Evolutionary conservation across 2,329 filamentous ascomycete species (phyloP), one percentile per base, ranked within the genome.

Genomic region (Xylariaceae sp.): DNA sequence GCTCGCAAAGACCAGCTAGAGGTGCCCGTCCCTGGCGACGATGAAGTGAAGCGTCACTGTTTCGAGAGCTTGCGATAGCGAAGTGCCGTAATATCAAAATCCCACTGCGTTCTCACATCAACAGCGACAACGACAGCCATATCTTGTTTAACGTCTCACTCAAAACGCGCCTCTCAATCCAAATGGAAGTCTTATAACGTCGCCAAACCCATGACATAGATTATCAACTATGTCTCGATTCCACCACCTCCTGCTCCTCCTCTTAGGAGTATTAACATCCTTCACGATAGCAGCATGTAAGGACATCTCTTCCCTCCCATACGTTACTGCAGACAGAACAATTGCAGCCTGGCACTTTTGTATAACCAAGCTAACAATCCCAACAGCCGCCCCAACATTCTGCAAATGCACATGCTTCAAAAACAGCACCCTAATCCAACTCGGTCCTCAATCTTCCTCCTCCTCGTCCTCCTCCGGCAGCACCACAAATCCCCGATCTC

Each of bases 331-430:
- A 31, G 2, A 10, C 4, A 28, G 4, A 4, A 4, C 22, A 28
- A 28, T 28, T 28, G 4, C 22, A 28, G 4, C 22, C 22, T 5
- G 7, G 4, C 22, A 28, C 7, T 7, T 28, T 5, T 4, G 7
- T 7, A 28, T 5, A 28, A 7, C 22, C 22, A 28, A 28, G 22
- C 22, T 28, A 28, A 28, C 22, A 4, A 28, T 28, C 43, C 38
- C 11, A 34, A 13, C 62, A 86, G 82, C 79, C 31, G 78, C 81
- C 41, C 82, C 81, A 16, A 81, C 80, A 2, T 87, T 86, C 67
- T 87, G 83, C 75, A 87, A 87, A 76, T 87, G 83, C 72, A 86
- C 82, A 60, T 87, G 83, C 72, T 84, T 84, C 73, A 82, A 81
- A 61, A 86, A 87, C 73, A 84, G 80, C 75, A 86, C 82, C 59